phyloP scores from a whole-genome alignment of 2,329 filamentous ascomycete species.

The Epichloe baconii region DNA sequence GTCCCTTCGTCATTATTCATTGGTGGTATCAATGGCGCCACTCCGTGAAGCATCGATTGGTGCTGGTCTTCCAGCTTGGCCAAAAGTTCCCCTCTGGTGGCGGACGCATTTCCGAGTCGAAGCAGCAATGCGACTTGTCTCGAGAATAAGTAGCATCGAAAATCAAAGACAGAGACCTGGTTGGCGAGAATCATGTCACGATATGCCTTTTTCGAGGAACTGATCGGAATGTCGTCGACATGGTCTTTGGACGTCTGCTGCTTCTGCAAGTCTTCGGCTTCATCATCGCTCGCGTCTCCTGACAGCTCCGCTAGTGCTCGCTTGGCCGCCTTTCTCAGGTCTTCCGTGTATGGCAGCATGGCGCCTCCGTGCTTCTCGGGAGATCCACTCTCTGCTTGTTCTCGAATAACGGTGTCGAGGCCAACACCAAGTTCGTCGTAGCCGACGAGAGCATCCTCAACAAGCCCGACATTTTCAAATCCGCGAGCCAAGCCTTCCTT shows the following conservation, averaged over 20 bases:
- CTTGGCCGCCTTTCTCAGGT: slow-evolving; percentile 49
- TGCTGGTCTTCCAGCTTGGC: slow-evolving; percentile 50
- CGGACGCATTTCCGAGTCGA: slow-evolving; percentile 63
- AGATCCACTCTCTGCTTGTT: slow-evolving; percentile 48
- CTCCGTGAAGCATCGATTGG: slow-evolving; percentile 42
- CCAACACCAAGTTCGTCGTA: slow-evolving; percentile 91
- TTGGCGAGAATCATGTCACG: slow-evolving; percentile 85
- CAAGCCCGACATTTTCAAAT: slow-evolving; percentile 89
- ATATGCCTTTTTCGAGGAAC: slow-evolving; percentile 63
- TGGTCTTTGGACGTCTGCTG: slow-evolving; percentile 24
- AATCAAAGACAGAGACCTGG: slow-evolving; percentile 93
- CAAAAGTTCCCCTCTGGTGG: slow-evolving; percentile 47
- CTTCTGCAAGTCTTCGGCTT: slow-evolving; percentile 38
- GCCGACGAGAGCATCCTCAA: slow-evolving; percentile 86
- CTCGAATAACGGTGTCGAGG: slow-evolving; percentile 67
- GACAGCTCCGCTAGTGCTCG: slow-evolving; percentile 31
- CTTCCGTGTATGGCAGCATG: slow-evolving; percentile 60
- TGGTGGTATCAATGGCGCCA: slow-evolving; percentile 36
- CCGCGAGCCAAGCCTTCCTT: slow-evolving; percentile 90
- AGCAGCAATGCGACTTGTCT: slow-evolving; percentile 74
- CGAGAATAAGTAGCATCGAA: slow-evolving; percentile 85
- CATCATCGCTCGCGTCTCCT: slow-evolving; percentile 20
- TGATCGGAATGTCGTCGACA: slow-evolving; percentile 47
- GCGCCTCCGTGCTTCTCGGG: slow-evolving; percentile 57
- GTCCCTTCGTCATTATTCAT: slow-evolving; percentile 42